Conservation (phyloP, 179 eudicot species). For the Gypsophila paniculata region DNA sequence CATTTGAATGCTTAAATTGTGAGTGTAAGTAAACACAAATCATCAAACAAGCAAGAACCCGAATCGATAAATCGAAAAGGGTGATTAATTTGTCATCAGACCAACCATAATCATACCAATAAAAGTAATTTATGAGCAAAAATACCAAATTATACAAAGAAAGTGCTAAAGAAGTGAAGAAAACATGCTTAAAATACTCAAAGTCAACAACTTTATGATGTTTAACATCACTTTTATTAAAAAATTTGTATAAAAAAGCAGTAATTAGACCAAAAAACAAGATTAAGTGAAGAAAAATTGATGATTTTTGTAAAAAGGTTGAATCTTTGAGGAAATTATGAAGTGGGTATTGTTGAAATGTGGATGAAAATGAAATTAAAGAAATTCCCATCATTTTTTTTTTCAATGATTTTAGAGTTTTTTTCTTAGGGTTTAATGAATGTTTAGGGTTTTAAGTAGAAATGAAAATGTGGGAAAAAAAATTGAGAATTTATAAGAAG, state of each 20-base stretch:
- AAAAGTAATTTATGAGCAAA: constrained; percentile 41
- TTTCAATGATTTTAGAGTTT: too few relatives aligned
- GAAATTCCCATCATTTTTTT: neutral
- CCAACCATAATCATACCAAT: constrained; percentile 61
- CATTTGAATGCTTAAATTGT: constrained; percentile 26
- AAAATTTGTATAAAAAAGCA: constrained; percentile 32
- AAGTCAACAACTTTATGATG: constrained; percentile 29
- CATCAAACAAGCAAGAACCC: constrained; percentile 43
- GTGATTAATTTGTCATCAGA: constrained; percentile 44
- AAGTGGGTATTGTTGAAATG: constrained; percentile 23
- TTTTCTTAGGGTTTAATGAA: neutral
- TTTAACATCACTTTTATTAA: neutral
- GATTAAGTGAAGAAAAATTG: constrained; percentile 39
- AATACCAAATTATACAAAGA: constrained; percentile 40
- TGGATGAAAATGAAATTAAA: neutral
- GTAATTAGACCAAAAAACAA: constrained; percentile 32
- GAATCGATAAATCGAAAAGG: constrained; percentile 40
- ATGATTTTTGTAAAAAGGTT: constrained; percentile 32
- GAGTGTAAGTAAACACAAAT: constrained; percentile 40
- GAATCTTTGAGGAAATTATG: constrained; percentile 34
- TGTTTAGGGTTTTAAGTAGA: neutral
- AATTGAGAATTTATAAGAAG: too few relatives aligned
- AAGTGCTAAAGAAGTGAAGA: constrained; percentile 35
- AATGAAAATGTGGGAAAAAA: too few relatives aligned
- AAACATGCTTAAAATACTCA: constrained; percentile 31